Percentiles rank a stretch among this genome's conserved stretches.
Conservation (phyloP, 345 rosid species). For the Crucihimalaya himalaica region DNA sequence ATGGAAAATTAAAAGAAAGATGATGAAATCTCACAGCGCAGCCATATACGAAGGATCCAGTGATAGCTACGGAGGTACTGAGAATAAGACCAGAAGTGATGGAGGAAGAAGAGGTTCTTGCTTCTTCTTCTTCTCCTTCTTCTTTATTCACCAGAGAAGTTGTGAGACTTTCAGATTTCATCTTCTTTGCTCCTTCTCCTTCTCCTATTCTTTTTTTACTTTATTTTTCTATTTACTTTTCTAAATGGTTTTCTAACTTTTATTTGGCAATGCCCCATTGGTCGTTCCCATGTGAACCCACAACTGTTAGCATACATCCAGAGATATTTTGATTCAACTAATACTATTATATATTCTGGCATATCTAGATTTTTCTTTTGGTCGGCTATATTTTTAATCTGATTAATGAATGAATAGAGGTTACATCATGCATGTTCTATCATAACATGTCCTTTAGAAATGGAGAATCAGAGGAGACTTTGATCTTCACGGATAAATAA, state of each 20-base stretch:
- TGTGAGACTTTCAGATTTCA: not conserved
- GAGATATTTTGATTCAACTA: not conserved
- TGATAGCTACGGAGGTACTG: not conserved
- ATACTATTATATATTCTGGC: not conserved
- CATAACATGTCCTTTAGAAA: not conserved
- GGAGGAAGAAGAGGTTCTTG: not conserved
- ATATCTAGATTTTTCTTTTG: too few species aligned
- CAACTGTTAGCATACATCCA: not conserved
- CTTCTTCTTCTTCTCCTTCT: not conserved
- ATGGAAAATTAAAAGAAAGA: not conserved
- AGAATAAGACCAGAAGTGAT: not conserved
- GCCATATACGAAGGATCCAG: not conserved
- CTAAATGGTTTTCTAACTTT: not conserved
- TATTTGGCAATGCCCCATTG: not conserved
- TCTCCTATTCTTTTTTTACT: not conserved
- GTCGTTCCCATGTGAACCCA: not conserved
- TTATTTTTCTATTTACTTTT: not conserved
- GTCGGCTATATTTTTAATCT: not conserved
- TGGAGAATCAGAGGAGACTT: not conserved
- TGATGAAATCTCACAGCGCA: not conserved
- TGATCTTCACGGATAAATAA: too few species aligned
- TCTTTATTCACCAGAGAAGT: not conserved
- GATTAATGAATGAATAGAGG: not conserved
- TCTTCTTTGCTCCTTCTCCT: not conserved
- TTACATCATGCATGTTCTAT: not conserved